Conservation (phyloP, 306 rosid species). For the Pyrus communis region DNA sequence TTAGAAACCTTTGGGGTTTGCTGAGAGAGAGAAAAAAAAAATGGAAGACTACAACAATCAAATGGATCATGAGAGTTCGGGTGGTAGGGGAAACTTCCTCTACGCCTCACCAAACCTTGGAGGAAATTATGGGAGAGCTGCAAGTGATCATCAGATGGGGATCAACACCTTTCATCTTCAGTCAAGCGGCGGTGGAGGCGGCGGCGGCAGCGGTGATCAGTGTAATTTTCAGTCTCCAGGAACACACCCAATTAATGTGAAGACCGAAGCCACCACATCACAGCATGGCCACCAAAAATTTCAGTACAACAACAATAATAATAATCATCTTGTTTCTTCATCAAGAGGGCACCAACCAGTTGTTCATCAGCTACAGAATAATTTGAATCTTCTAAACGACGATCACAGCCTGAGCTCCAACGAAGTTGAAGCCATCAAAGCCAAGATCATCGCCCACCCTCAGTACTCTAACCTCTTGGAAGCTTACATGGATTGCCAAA, state of each 20-base stretch:
- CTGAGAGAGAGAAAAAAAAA: constrained; percentile 1
- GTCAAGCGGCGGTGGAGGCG: constrained; percentile 29
- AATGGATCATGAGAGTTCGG: constrained; percentile 40
- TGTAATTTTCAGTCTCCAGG: constrained; percentile 35
- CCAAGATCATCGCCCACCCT: constrained; percentile 89
- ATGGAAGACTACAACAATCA: constrained; percentile 70
- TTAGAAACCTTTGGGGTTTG: not conserved
- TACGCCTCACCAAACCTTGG: constrained; percentile 38
- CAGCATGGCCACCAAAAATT: constrained; percentile 45
- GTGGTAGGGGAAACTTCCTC: constrained; percentile 68
- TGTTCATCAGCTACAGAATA: constrained; percentile 10
- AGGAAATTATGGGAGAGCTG: constrained; percentile 37
- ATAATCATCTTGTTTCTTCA: constrained; percentile 29
- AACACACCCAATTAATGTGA: constrained; percentile 36
- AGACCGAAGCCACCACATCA: constrained; percentile 54
- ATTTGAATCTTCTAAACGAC: not conserved
- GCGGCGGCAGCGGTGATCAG: constrained; percentile 20
- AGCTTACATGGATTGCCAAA: constrained; percentile 97
- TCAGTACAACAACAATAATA: constrained; percentile 16
- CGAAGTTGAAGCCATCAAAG: constrained; percentile 76
- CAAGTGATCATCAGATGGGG: constrained; percentile 31
- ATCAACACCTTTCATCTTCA: constrained; percentile 58
- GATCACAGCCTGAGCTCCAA: constrained; percentile 10
- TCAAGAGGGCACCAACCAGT: constrained; percentile 31
- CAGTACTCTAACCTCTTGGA: constrained; percentile 76